Evolutionary conservation across 2,329 filamentous ascomycete species (phyloP).

Genomic region (Aspergillus phoenicis): DNA sequence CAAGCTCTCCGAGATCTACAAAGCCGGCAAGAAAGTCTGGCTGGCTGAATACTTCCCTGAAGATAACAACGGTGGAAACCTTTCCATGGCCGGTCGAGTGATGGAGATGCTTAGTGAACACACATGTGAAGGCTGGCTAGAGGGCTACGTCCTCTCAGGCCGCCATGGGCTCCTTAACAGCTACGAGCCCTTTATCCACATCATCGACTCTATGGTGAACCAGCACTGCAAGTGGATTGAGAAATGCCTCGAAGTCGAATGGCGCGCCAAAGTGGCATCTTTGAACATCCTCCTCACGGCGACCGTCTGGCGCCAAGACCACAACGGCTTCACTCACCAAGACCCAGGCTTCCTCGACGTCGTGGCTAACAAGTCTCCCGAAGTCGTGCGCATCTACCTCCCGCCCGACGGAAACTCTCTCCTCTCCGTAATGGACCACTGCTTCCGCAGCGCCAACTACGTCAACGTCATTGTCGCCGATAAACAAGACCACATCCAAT

Average conservation of each 20-base stretch:
- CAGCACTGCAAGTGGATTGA: conserved; percentile 86
- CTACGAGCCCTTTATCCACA: conserved; percentile 81
- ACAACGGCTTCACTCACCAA: conserved; percentile 82
- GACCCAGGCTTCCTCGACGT: conserved; percentile 80
- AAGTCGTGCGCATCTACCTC: conserved; percentile 78
- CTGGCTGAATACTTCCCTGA: conserved; percentile 77
- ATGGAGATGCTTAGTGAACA: conserved; percentile 88
- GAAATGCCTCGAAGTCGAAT: conserved; percentile 77
- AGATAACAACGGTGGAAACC: conserved; percentile 72
- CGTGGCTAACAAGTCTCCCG: conserved; percentile 76
- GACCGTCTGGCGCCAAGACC: conserved; percentile 80
- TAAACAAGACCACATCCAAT: conserved; percentile 78
- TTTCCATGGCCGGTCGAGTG: conserved; percentile 68
- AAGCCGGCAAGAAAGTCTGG: conserved; percentile 78
- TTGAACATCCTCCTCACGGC: conserved; percentile 79
- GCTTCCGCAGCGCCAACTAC: conserved; percentile 72
- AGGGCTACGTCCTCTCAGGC: conserved; percentile 75
- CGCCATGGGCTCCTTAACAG: conserved; percentile 76
- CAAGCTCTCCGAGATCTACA: conserved; percentile 72
- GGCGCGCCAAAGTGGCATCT: conserved; percentile 72
- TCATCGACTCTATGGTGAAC: conserved; percentile 84
- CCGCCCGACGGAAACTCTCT: conserved; percentile 79
- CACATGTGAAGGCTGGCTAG: conserved; percentile 77
- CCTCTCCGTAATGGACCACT: conserved; percentile 75
- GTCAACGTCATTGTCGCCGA: conserved; percentile 80